phyloP scores from a whole-genome alignment of 2,329 filamentous ascomycete species.

The Aureobasidium sp. region DNA sequence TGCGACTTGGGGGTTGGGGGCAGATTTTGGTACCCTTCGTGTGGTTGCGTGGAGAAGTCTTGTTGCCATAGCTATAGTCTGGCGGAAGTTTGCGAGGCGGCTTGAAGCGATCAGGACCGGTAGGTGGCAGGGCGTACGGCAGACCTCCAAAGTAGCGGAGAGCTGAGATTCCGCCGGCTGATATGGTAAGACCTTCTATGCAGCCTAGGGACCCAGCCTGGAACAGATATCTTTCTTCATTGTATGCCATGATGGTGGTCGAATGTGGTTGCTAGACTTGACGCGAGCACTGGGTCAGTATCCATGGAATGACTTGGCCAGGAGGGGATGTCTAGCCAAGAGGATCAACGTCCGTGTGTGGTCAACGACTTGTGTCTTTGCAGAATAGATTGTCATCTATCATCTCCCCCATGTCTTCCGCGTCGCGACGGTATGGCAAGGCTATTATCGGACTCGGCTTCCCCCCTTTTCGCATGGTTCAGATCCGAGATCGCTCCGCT shows the following conservation, averaged over 20 bases:
- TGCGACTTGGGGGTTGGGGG: slow-evolving; percentile 39
- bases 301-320: no score
- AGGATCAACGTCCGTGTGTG: no score
- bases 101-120: slow-evolving; percentile 37
- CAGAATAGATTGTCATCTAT: no score
- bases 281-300: no score
- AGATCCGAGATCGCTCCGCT: no score
- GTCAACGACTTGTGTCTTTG: no score
- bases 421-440: no score
- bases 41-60: slow-evolving; percentile 40
- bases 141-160: slow-evolving; percentile 50
- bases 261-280: no score
- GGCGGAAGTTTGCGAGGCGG: slow-evolving; percentile 41
- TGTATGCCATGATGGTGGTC: neutral
- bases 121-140: slow-evolving; percentile 48
- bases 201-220: slow-evolving; percentile 35
- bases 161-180: slow-evolving; percentile 25
- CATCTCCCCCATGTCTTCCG: no score
- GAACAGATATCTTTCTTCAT: neutral
- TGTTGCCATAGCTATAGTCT: slow-evolving; percentile 47
- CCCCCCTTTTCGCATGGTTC: no score
- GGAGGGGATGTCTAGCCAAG: no score
- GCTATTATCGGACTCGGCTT: no score
- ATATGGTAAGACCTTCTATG: slow-evolving; percentile 44
- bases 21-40: slow-evolving; percentile 38